A percentile compares a stretch with the other conserved stretches of the same genome.
Evolutionary conservation across 2,329 filamentous ascomycete genomes (phyloP).

Genomic region (Pseudogymnoascus sp.): DNA sequence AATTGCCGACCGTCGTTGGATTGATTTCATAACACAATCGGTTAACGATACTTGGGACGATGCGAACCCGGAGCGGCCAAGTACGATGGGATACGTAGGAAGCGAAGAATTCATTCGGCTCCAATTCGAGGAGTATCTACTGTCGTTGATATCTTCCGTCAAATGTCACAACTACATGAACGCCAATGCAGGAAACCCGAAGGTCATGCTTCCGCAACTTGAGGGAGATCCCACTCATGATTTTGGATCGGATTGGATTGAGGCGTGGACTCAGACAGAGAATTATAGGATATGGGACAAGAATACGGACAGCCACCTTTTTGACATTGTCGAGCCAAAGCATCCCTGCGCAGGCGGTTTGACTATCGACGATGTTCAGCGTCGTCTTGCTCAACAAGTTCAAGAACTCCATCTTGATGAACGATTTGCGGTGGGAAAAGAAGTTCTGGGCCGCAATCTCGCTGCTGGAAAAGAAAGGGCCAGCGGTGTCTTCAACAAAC

Average conservation of each 20-base stretch:
- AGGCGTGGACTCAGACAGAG: slow-evolving; percentile 80
- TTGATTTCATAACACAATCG: slow-evolving; percentile 87
- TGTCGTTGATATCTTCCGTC: slow-evolving; percentile 78
- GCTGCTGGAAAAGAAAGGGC: slow-evolving; percentile 83
- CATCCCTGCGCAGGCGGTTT: slow-evolving; percentile 91
- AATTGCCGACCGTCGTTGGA: slow-evolving; percentile 86
- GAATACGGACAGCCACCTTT: slow-evolving; percentile 77
- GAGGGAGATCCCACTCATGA: slow-evolving; percentile 81
- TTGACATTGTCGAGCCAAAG: slow-evolving; percentile 86
- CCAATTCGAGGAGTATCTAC: slow-evolving; percentile 93
- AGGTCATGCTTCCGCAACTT: slow-evolving; percentile 54
- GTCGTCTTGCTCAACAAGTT: slow-evolving; percentile 82
- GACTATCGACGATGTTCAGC: slow-evolving; percentile 88
- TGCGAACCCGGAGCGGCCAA: slow-evolving; percentile 78
- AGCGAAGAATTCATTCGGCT: slow-evolving; percentile 96
- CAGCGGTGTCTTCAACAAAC: slow-evolving; percentile 74
- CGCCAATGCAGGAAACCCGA: slow-evolving; percentile 48
- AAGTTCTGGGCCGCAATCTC: slow-evolving; percentile 83
- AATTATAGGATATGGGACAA: slow-evolving; percentile 86
- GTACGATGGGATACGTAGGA: slow-evolving; percentile 87
- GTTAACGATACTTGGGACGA: slow-evolving; percentile 98
- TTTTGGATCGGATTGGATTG: slow-evolving; percentile 76
- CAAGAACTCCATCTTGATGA: slow-evolving; percentile 92
- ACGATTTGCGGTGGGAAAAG: slow-evolving; percentile 71
- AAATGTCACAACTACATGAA: slow-evolving; percentile 75